Conservation (phyloP, 2,329 filamentous ascomycete species). For the Helotiales sp. region DNA sequence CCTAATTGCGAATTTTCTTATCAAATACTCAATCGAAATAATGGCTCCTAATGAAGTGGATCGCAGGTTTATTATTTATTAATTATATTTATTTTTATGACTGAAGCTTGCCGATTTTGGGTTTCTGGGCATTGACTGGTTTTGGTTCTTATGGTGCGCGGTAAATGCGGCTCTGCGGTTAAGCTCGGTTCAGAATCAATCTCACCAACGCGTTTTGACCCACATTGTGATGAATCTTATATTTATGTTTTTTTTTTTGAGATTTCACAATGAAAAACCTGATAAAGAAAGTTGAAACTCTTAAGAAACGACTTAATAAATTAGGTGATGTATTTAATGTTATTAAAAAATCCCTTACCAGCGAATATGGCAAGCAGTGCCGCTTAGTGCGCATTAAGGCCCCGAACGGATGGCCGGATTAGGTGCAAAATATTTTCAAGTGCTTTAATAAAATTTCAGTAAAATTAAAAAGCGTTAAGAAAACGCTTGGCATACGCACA, state of each 20-base stretch:
- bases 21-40: too few species aligned
- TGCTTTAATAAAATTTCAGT: neutral
- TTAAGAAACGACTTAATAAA: slow-evolving; percentile 6
- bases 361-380: neutral
- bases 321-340: slow-evolving; percentile 8
- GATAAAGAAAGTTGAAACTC: slow-evolving; percentile 7
- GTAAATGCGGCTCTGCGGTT: slow-evolving; percentile 14
- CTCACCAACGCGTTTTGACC: neutral
- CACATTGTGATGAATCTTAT: slow-evolving; percentile 4
- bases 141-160: too few species aligned
- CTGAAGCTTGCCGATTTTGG: neutral
- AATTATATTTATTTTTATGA: neutral
- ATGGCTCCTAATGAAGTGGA: too few species aligned
- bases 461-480: neutral
- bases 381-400: neutral
- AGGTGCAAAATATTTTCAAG: neutral
- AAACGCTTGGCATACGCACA: neutral
- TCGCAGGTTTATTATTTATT: too few species aligned
- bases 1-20: too few species aligned
- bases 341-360: neutral
- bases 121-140: too few species aligned
- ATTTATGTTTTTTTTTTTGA: slow-evolving; percentile 13
- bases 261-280: slow-evolving; percentile 9
- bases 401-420: neutral
- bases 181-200: neutral